Evolutionary conservation across 371 early-diverging fungal genomes (phyloP).

Genomic region (Choanephora cucurbitarum): DNA sequence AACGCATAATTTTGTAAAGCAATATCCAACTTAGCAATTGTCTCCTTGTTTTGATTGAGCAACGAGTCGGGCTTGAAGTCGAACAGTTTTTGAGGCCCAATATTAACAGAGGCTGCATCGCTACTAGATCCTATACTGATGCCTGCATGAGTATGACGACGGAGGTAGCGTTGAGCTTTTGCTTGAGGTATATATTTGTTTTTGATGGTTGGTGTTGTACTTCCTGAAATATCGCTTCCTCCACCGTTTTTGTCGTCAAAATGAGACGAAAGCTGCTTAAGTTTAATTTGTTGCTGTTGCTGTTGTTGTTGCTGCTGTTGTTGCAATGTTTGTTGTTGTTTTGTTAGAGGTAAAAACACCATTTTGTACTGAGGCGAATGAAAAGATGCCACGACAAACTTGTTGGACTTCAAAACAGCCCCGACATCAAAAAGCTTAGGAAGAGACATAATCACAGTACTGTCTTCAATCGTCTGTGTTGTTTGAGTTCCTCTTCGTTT

Average conservation of each 20-base stretch:
- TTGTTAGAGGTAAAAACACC: background rate
- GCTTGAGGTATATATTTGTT: background rate
- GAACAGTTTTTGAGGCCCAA: conserved; percentile 13
- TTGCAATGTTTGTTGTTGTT: background rate
- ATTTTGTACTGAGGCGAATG: conserved; percentile 36
- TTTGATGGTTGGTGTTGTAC: conserved; percentile 13
- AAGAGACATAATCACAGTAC: conserved; percentile 31
- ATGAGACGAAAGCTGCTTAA: conserved; percentile 7
- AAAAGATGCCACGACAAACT: conserved; percentile 49
- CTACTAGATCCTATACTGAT: background rate
- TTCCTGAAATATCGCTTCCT: conserved; percentile 13
- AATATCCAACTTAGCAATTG: conserved; percentile 22
- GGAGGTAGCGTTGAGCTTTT: conserved; percentile 18
- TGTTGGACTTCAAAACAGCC: conserved; percentile 48
- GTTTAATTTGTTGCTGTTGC: conserved; percentile 4
- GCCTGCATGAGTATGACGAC: conserved; percentile 10
- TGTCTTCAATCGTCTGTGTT: conserved; percentile 3
- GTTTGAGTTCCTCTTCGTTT: conserved; percentile 7
- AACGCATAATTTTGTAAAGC: conserved; percentile 34
- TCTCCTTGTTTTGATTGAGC: conserved; percentile 29
- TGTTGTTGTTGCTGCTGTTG: background rate
- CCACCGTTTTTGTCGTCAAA: background rate
- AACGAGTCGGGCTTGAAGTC: conserved; percentile 30
- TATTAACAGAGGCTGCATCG: background rate
- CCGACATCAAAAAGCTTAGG: conserved; percentile 52